Evolutionary conservation across 1,284 basidiomycete genomes (phyloP).

Genomic region (Termitomyces sp.): DNA sequence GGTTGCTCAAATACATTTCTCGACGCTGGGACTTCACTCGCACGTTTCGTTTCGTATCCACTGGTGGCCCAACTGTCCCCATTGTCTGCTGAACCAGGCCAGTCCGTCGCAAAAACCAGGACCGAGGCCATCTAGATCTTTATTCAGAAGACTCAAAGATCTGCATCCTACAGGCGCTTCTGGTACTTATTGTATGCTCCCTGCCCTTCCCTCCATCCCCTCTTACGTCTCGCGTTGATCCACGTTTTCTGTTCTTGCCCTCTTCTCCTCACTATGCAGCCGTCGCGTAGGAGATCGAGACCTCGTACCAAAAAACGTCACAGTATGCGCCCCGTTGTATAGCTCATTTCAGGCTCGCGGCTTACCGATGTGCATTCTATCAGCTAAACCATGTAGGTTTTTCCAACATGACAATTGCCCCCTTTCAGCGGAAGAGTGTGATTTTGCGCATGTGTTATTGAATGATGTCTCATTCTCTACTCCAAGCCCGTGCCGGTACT

Average conservation of each 20-base stretch:
- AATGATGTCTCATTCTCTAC: slow-evolving; percentile 20
- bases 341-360: slow-evolving; percentile 1
- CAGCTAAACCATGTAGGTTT: slow-evolving; percentile 45
- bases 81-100: slow-evolving; percentile 21
- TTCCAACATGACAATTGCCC: slow-evolving; percentile 38
- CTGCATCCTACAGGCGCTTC: slow-evolving; percentile 9
- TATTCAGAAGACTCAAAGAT: slow-evolving; percentile 25
- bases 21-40: slow-evolving; percentile 17
- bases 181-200: slow-evolving; percentile 6
- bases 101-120: slow-evolving; percentile 8
- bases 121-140: slow-evolving; percentile 19
- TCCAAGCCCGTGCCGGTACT: slow-evolving; percentile 31
- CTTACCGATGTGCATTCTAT: slow-evolving; percentile 11
- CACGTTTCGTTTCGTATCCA: slow-evolving; percentile 20
- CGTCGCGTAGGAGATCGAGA: slow-evolving; percentile 23
- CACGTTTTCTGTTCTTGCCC: slow-evolving; percentile 4
- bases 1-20: slow-evolving; percentile 17
- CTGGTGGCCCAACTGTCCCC: slow-evolving; percentile 26
- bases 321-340: slow-evolving; percentile 26
- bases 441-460: slow-evolving; percentile 38
- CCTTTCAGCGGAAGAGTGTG: slow-evolving; percentile 36
- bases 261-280: slow-evolving; percentile 15
- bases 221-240: background rate
- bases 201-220: background rate
- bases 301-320: slow-evolving; percentile 37